Conservation (phyloP, 257 asterid genomes). For the Salvia splendens region DNA sequence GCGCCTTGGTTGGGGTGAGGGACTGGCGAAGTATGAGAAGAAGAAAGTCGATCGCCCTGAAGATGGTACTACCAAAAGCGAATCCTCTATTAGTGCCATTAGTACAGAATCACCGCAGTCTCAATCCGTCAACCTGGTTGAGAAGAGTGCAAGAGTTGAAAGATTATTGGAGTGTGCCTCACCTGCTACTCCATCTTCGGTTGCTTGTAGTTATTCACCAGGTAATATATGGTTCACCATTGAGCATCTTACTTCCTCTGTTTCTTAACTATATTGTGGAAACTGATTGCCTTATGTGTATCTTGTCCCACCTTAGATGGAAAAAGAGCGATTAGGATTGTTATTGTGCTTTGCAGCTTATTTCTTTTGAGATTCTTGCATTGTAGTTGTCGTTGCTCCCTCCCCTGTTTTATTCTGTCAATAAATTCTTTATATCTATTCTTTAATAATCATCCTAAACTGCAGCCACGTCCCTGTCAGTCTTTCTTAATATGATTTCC, state of each 20-base stretch:
- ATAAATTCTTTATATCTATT: neutral
- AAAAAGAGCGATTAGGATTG: neutral
- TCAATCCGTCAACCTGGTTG: slow-evolving; percentile 41
- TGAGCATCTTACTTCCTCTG: slow-evolving; percentile 18
- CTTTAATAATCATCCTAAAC: neutral
- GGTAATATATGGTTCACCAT: slow-evolving; percentile 48
- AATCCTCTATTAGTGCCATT: slow-evolving; percentile 33
- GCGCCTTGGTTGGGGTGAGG: slow-evolving; percentile 99
- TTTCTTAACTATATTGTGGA: neutral
- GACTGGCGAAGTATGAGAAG: slow-evolving; percentile 92
- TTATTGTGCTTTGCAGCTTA: slow-evolving; percentile 1
- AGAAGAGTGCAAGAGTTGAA: slow-evolving; percentile 60
- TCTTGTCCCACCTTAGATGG: slow-evolving; percentile 5
- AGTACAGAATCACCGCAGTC: slow-evolving; percentile 45
- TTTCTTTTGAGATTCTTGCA: slow-evolving; percentile 2
- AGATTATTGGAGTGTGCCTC: slow-evolving; percentile 56
- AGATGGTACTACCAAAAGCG: slow-evolving; percentile 45
- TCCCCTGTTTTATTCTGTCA: neutral
- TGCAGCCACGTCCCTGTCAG: neutral
- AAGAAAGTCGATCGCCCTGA: slow-evolving; percentile 79
- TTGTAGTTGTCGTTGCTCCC: neutral
- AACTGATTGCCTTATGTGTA: neutral
- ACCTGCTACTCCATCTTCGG: slow-evolving; percentile 74
- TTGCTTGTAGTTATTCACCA: slow-evolving; percentile 80
- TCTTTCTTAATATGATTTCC: neutral